Base-by-base conservation (phyloP, 441 rosid genomes). In the Mallotus repandus region DNA sequence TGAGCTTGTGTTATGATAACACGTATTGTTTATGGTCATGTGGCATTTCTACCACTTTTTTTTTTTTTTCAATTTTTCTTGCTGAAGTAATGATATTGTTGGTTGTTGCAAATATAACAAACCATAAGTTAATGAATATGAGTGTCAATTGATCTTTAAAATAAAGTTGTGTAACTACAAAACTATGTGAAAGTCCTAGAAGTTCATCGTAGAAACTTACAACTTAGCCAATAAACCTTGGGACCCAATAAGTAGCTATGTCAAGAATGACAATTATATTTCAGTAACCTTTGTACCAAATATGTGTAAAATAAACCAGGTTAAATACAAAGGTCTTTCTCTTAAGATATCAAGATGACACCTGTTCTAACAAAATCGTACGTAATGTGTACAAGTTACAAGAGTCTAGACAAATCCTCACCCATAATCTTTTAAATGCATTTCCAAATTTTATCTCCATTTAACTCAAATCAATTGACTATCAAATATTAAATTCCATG, bases 241-340 rank as follows among this genome's bases (percentile, higher is more conserved):
- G 41, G 74, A 59, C 48, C 19, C 19, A 58, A 22, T 52, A 68
- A 15, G 16, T 53, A 38, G 38, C 48, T 6, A 63, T 4, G 8
- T 63, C 48, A 46, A 35, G 38, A 63, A 54, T 21, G 15, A 41
- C 25, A 65, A n/a, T 63, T 54, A 10, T 53, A 53, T 63, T 72
- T 19, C n/a, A 63, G 21, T 52, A 63, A 32, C 62, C 38, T 43
- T 72, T 38, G 52, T 6, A 13, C 8, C 22, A 13, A n/a, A 13
- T 14, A 14, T 18, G 67, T 48, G 9, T 66, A 59, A 48, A 19
- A 46, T 3, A 38, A 48, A 45, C 60, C 48, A 55, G 25, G 58
- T 14, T 38, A 53, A 46, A 25, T 19, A 46, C 35, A 35, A 32
- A 32, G 61, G 3, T 74, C 0, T 32, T 12, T 64, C 21, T 38